Conservation (phyloP, 2,329 filamentous ascomycete genomes). For the Phoma sp. region DNA sequence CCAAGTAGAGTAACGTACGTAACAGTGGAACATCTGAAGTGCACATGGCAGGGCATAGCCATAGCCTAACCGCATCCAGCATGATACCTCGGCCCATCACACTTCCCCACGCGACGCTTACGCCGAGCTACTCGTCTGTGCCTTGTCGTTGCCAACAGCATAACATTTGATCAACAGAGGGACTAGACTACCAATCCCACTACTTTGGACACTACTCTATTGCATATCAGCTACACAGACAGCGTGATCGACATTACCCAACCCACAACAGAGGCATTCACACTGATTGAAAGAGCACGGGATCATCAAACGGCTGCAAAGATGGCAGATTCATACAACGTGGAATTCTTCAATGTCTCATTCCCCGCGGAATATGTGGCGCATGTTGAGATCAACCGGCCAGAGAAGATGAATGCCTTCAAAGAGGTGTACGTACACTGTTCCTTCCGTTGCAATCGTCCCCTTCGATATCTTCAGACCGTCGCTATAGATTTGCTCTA, state of each 20-base stretch:
- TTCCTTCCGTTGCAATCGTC: background rate
- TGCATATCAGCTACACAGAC: no score
- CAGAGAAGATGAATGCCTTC: slow-evolving; percentile 88
- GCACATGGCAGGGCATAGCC: background rate
- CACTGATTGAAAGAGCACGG: slow-evolving; percentile 17
- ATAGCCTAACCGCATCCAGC: slow-evolving; percentile 14
- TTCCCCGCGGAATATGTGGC: slow-evolving; percentile 75
- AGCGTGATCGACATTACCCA: no score
- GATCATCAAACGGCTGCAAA: background rate
- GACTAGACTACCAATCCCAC: no score
- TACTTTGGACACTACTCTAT: no score
- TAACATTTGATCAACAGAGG: background rate
- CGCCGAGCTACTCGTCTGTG: slow-evolving; percentile 27
- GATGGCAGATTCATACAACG: slow-evolving; percentile 50
- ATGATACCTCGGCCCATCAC: slow-evolving; percentile 16
- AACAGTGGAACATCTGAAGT: no score
- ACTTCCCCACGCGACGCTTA: slow-evolving; percentile 11
- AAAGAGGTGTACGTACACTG: slow-evolving; percentile 62
- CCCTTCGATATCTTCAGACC: background rate
- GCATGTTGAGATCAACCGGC: slow-evolving; percentile 91
- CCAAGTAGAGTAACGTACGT: background rate
- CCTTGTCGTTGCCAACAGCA: background rate
- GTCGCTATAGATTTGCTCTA: background rate
- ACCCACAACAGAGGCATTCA: background rate
- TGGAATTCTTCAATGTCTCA: slow-evolving; percentile 75